phyloP scores from a whole-genome alignment of 2,329 filamentous ascomycete species.

The Pestalotiopsis sp. region DNA sequence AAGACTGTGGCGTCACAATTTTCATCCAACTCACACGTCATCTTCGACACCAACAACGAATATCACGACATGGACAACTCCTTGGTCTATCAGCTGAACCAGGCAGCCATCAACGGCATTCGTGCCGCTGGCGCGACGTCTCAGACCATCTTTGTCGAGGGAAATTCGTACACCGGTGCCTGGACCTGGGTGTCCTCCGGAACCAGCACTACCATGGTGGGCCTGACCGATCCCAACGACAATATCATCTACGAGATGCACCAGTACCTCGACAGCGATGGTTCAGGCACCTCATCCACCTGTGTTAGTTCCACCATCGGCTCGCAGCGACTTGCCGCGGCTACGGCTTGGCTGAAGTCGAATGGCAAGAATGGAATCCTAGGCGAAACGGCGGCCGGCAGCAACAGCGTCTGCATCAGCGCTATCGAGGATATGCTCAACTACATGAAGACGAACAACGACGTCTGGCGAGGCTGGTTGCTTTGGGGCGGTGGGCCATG shows the following conservation, averaged over 20 bases:
- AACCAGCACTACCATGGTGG: slow-evolving; percentile 43
- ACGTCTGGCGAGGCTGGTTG: slow-evolving; percentile 57
- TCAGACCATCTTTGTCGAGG: slow-evolving; percentile 57
- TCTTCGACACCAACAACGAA: slow-evolving; percentile 70
- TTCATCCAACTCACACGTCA: slow-evolving; percentile 52
- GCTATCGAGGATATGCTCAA: slow-evolving; percentile 53
- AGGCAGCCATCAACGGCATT: slow-evolving; percentile 63
- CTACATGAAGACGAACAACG: slow-evolving; percentile 53
- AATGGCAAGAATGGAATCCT: slow-evolving; percentile 57
- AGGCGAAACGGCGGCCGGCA: slow-evolving; percentile 57
- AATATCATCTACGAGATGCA: slow-evolving; percentile 61
- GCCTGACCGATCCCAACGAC: slow-evolving; percentile 47
- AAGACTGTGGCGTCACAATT: slow-evolving; percentile 54
- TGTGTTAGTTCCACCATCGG: slow-evolving; percentile 54
- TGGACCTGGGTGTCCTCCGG: slow-evolving; percentile 39
- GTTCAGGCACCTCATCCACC: slow-evolving; percentile 45
- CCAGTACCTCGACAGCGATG: slow-evolving; percentile 58
- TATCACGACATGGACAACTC: slow-evolving; percentile 62
- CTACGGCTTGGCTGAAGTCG: slow-evolving; percentile 54
- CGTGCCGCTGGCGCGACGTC: slow-evolving; percentile 56
- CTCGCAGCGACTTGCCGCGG: slow-evolving; percentile 45
- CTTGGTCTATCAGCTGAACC: slow-evolving; percentile 61
- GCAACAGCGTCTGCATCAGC: slow-evolving; percentile 49
- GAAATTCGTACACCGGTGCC: slow-evolving; percentile 54
- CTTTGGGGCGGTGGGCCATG: slow-evolving; percentile 62